Conservation (phyloP, 805 yeast genomes). For the Kodamaea fukazawae region DNA sequence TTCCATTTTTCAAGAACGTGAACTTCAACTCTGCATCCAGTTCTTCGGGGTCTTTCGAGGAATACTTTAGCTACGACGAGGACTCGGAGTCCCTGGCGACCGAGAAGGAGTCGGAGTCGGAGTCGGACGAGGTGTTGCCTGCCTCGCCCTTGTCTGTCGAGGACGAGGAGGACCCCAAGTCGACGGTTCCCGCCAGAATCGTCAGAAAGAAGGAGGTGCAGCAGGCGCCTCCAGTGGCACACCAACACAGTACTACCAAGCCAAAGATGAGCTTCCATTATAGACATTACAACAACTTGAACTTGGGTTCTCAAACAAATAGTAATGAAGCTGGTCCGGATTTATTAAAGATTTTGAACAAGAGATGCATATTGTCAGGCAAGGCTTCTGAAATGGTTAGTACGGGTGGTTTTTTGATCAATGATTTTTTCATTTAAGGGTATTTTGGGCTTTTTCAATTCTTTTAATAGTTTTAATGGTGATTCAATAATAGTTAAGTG, state of each 20-base stretch:
- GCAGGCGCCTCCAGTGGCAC: not conserved
- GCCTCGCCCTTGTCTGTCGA: constrained; percentile 7
- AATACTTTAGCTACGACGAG: constrained; percentile 35
- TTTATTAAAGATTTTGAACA: constrained; percentile 33
- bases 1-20: constrained; percentile 38
- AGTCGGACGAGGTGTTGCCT: constrained; percentile 14
- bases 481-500: too few relatives aligned
- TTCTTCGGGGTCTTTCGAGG: constrained; percentile 23
- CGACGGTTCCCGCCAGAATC: constrained; percentile 8
- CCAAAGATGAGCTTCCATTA: constrained; percentile 37
- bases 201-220: constrained; percentile 3
- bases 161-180: constrained; percentile 9
- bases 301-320: constrained; percentile 26
- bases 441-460: constrained; percentile 4
- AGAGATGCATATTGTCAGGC: constrained; percentile 36
- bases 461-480: constrained; percentile 7
- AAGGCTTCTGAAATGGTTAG: constrained; percentile 46
- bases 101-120: constrained; percentile 8
- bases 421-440: constrained; percentile 39
- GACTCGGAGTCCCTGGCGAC: constrained; percentile 2
- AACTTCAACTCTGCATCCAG: constrained; percentile 26
- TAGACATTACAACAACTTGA: constrained; percentile 34
- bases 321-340: constrained; percentile 18
- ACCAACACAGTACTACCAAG: not conserved
- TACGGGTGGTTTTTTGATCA: constrained; percentile 39